Percentiles rank a stretch among this genome's conserved stretches.
phyloP scores from a whole-genome alignment of 2,329 filamentous ascomycete species.

The Aaosphaeria arxii region DNA sequence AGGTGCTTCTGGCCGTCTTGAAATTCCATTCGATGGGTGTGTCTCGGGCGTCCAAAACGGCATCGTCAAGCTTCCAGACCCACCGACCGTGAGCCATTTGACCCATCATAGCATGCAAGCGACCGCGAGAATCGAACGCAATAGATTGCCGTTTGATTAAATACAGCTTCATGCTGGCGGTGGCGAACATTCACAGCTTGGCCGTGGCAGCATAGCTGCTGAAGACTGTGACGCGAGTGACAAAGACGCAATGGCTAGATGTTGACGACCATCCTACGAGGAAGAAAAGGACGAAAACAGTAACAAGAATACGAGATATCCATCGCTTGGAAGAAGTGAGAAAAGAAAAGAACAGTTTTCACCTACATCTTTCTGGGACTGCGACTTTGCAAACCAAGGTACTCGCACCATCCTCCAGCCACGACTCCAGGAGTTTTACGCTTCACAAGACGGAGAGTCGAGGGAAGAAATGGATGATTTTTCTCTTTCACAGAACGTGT shows the following conservation, averaged over 20 bases:
- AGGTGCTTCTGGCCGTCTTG: not conserved
- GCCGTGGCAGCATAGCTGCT: constrained; percentile 5
- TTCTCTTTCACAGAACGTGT: too few relatives aligned
- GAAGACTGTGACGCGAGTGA: not conserved
- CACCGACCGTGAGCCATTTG: constrained; percentile 10
- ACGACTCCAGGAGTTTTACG: too few relatives aligned
- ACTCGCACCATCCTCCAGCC: too few relatives aligned
- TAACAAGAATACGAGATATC: not conserved
- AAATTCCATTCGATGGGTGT: too few relatives aligned
- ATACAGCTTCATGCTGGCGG: constrained; percentile 8
- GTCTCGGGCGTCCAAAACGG: constrained; percentile 3
- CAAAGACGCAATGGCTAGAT: not conserved
- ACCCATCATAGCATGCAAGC: not conserved
- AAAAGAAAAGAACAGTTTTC: constrained; percentile 9
- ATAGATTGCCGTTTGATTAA: constrained; percentile 36
- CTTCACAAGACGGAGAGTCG: too few relatives aligned
- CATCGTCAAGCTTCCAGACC: constrained; percentile 23
- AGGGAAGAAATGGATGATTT: too few relatives aligned
- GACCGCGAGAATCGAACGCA: constrained; percentile 16
- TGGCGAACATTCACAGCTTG: constrained; percentile 12
- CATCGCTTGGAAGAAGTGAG: constrained; percentile 1
- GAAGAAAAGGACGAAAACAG: not conserved
- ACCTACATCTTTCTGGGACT: constrained; percentile 1
- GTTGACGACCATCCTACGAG: not conserved
- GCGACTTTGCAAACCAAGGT: too few relatives aligned